Percentiles rank a stretch among this genome's conserved stretches.
These are phyloP conservation scores for Daucus carota DNA, from an alignment of 129 eudicot species.

Conservation along the genomic window DH1_v3.0 NC_030386.2:38109001-38109500, in stretches of 20 bases:
- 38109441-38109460: neutral
- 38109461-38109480: neutral
- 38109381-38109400: too few relatives aligned
- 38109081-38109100: neutral
- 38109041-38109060: neutral
- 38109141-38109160: neutral
- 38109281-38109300: neutral
- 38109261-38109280: neutral
- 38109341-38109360: neutral
- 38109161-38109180: neutral
- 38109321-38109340: neutral
- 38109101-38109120: neutral
- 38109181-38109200: neutral
- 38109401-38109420: too few relatives aligned
- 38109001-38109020: neutral
- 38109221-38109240: neutral
- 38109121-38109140: neutral
- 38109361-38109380: neutral
- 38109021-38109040: neutral
- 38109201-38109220: neutral
- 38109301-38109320: slow-evolving; percentile 1
- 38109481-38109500: neutral
- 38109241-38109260: neutral
- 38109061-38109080: neutral
- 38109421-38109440: neutral